phyloP scores from a whole-genome alignment of 2,329 filamentous ascomycete genomes.

The Penicillium italicum region DNA sequence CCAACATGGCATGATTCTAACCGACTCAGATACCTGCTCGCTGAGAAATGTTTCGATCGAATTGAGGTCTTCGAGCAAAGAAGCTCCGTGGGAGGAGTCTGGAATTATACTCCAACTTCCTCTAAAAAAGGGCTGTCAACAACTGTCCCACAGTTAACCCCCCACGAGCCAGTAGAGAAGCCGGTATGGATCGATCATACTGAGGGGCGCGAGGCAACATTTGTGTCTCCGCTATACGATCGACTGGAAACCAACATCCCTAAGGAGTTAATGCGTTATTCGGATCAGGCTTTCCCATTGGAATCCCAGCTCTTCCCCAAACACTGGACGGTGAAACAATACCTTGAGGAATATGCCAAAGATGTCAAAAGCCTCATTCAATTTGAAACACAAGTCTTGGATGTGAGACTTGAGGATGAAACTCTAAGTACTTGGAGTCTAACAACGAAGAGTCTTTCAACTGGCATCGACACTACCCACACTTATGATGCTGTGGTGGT shows the following conservation, averaged over 20 bases:
- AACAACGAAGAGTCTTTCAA: constrained; percentile 51
- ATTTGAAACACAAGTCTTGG: constrained; percentile 68
- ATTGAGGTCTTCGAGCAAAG: constrained; percentile 83
- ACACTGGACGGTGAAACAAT: constrained; percentile 66
- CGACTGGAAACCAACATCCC: constrained; percentile 84
- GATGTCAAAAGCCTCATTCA: constrained; percentile 64
- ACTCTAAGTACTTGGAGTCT: constrained; percentile 57
- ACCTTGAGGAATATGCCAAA: constrained; percentile 68
- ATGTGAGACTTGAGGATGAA: constrained; percentile 48
- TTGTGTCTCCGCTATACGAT: constrained; percentile 81
- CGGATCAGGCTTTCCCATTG: constrained; percentile 63
- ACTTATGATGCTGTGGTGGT: constrained; percentile 72
- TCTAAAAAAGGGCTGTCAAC: constrained; percentile 43
- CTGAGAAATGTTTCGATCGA: constrained; percentile 64
- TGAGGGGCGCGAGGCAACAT: constrained; percentile 51
- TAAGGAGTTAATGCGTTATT: constrained; percentile 73
- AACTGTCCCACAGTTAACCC: constrained; percentile 65
- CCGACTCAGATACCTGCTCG: constrained; percentile 60
- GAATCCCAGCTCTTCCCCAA: constrained; percentile 70
- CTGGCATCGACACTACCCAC: constrained; percentile 40
- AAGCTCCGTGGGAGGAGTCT: constrained; percentile 71
- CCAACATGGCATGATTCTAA: constrained; percentile 16
- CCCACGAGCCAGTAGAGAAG: constrained; percentile 58
- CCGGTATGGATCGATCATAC: constrained; percentile 51
- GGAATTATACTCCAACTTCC: constrained; percentile 67